Evolutionary conservation across 1,139 yeast genomes (phyloP).

Genomic region (Spencermartinsiella ligniputridi): DNA sequence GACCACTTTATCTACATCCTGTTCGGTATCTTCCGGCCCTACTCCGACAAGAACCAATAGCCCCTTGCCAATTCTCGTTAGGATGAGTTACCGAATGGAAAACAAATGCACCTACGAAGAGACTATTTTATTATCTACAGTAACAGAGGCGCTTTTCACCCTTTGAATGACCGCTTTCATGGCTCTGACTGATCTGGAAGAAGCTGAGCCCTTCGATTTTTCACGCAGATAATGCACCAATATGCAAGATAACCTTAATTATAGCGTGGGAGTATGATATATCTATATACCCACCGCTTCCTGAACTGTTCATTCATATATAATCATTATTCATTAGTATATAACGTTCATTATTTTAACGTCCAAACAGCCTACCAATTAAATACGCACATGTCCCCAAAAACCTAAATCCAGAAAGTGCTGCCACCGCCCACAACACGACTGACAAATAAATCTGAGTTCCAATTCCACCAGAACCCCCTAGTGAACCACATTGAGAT

Average conservation of each 20-base stretch:
- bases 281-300: no score
- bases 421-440: conserved; percentile 76
- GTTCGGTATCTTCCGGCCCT: conserved; percentile 66
- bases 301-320: no score
- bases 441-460: conserved; percentile 57
- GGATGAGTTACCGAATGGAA: neutral
- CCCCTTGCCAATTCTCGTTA: conserved; percentile 60
- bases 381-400: conserved; percentile 43
- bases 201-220: no score
- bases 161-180: conserved; percentile 90
- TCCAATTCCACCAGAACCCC: conserved; percentile 22
- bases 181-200: neutral
- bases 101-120: conserved; percentile 51
- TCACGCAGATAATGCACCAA: no score
- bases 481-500: conserved; percentile 1
- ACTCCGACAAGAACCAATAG: conserved; percentile 81
- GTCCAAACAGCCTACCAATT: conserved; percentile 30
- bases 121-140: conserved; percentile 64
- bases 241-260: no score
- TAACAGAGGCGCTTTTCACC: conserved; percentile 81
- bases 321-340: no score
- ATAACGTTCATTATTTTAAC: no score
- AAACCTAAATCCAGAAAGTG: conserved; percentile 64
- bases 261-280: no score
- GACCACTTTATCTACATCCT: conserved; percentile 66